Base-by-base conservation (phyloP, 768 basidiomycete species). In the Kondoa malvinella region DNA sequence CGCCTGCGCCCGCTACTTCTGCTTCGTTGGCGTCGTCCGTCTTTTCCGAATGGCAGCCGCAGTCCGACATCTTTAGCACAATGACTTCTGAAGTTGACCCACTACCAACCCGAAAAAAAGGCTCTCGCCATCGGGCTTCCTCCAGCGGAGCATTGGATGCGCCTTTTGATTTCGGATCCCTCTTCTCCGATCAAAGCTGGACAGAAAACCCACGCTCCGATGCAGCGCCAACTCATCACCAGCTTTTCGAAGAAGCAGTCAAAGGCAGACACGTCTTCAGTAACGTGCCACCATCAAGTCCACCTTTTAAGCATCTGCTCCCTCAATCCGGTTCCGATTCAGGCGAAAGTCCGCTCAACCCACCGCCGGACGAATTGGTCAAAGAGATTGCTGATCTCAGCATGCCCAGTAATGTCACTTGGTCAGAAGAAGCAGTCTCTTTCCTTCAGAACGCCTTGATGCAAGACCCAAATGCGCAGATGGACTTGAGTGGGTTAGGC, bases 11-110 rank as follows among this genome's bases (percentile, higher is more conserved):
- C 21, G 29, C 61, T 15, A 27, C 61, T 63, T 63, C 61, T 63
- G 29, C 14, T 63, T 33, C 30, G n/a, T 14, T 60, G 61, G 14
- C 26, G 2, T 16, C 61, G 21, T 33, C 27, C 31, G 17, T 16
- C 29, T 63, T 16, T 63, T 63, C 30, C 17, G 33, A 17, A 32
- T 17, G 29, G 61, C 61, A 17, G 27, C 16, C 30, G 8, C 40
- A 50, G 21, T 29, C 15, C n/a, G 61, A 63, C n/a, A 29, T 63
- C 29, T 63, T 63, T 63, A 63, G 32, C 61, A 29, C 61, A 16
- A 16, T 63, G 29, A 63, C 61, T 21, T 63, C 61, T 8, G 61
- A 63, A 33, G 8, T 63, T 3, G 61, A 63, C 32, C 40, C 40
- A 8, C 40, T 50, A 50, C 40, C 8, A 50, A 8, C 40, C 21